Evolutionary conservation across 2,329 filamentous ascomycete species (phyloP), one percentile per base, ranked within the genome.

Genomic region (Biscogniauxia mediterranea): DNA sequence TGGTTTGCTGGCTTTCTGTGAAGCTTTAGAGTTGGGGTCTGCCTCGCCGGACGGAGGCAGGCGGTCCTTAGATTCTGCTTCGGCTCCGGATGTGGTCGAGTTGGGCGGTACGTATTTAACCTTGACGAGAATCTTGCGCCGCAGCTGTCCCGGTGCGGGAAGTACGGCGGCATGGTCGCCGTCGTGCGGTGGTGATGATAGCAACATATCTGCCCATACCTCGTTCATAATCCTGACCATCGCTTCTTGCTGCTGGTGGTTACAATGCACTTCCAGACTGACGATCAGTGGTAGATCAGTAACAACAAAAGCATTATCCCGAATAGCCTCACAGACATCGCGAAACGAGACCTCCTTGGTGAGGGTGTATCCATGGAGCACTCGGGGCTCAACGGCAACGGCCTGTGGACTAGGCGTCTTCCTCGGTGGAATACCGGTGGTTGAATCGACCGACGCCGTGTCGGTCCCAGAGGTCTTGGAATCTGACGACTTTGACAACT

Each of bases 141-240:
- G 84, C 58, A 98, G 77, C 3, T 89, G 83, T 5, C 82, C 85
- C 0, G 93, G 92, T 11, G 89, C 79, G 0, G 91, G 89, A 1
- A 95, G 82, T 5, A 74, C 69, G 15, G 76, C 74, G 11, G 79
- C 76, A 0, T 86, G 38, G 38, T 46, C 6, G 38, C 15, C 79
- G 19, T 75, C 71, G 6, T 73, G 84, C 56, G 77, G 79, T 21
- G 78, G 73, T 1, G 89, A 82, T 11, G 38, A 46, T 1, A 96
- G 80, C 8, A 98, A 80, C 61, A 89, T 81, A 0, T 83, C 88
- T n/a, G 82, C 82, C 92, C 93, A 99, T 25, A 86, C 86, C 63
- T 96, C 86, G 64, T 88, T 83, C 87, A 99, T 97, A 70, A 98
- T 96, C 63, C 90, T 83, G 5, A 97, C 93, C 92, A 98, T 97